Base-by-base conservation (phyloP, 352 stramenopile species). In the Phytopythium oedochilum region DNA sequence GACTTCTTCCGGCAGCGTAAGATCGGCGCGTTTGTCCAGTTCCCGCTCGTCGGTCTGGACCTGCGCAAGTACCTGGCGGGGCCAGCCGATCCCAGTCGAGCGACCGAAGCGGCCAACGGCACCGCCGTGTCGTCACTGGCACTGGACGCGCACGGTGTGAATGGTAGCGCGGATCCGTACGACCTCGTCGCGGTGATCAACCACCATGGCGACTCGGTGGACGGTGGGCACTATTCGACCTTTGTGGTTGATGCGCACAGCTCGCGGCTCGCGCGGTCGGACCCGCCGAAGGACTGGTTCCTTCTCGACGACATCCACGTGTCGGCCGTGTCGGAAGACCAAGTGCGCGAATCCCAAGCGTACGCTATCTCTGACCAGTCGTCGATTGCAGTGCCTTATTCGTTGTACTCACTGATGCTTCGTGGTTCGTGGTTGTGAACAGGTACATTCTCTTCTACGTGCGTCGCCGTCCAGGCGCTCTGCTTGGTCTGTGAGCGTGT, bases 171-270 rank as follows among this genome's bases (percentile, higher is more conserved):
- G 39, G 66, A 79, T 29, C n/a, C 83, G 46, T 91, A 89, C 61
- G 78, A 91, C 26, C 66, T 91, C 11, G 70, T 71, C 2, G 70
- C 75, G 2, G 74, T 89, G 7, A 55, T 89, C 3, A 86, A 76
- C 40, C 80, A 93, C 61, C 80, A 91, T 50, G 80, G 83, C 4
- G 75, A 86, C 43, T 77, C 65, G 6, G 71, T 89, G 5, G 73
- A 88, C 22, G 78, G 80, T 5, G 83, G 83, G 0, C 83, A 93
- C 43, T 93, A 90, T 55, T 90, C 83, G 0, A 69, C 76, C 7
- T 88, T 75, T 46, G 66, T 68, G 26, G 69, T 70, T 3, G 61
- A 66, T 17, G 55, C 63, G 36, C 28, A 53, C 2, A 9, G 31
- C 10, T 42, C 50, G 22, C 20, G 53, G 18, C 39, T 42, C 36